Base-by-base conservation (phyloP, 768 basidiomycete species). In the Lactarius hengduanensis region DNA sequence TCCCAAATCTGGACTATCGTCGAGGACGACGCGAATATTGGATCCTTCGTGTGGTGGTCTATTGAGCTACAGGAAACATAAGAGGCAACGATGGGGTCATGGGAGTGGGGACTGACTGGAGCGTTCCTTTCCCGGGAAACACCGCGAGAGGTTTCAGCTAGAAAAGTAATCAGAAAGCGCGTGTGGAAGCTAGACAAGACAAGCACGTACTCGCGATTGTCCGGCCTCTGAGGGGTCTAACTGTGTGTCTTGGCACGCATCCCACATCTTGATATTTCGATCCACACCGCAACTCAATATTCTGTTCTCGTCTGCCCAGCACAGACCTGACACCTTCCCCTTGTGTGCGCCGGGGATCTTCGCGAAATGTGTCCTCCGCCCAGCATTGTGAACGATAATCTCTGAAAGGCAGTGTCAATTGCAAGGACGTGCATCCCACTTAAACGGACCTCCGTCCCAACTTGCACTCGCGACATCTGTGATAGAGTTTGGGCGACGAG, bases 1-100 rank as follows among this genome's bases (percentile, higher is more conserved):
- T 99, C 97, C 97, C 97, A 99, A 70, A 99, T 83, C 75, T 98
- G 96, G 8, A 99, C 95, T 57, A 85, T 83, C 71, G 90, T 93
- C 0, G 94, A 96, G 2, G 94, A 95, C 0, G 96, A 96, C 0
- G 95, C 96, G 71, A 99, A 99, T 4, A 94, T 76, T n/a, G 89
- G 81, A 65, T 96, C 91, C 41, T 86, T 85, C 56, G 90, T 84
- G 74, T 98, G 97, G 74, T 98, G 97, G 50, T 98, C 94, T 77
- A 99, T 92, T 54, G 91, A 90, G 73, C 95, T 96, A 72, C 8
- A 63, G 56, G 54, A 3, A 26, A 9, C 40, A 63, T 69, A 61
- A 60, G 70, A 16, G 34, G 16, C 7, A 26, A n/a, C 26, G 38
- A 58, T 15, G 30, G 0, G 22, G 11, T 41, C 26, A 4, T 43